These are phyloP conservation scores for Vaccinium myrtillus DNA, from an alignment of 148 eudicot genomes.

Conservation along the genomic window DNA sequence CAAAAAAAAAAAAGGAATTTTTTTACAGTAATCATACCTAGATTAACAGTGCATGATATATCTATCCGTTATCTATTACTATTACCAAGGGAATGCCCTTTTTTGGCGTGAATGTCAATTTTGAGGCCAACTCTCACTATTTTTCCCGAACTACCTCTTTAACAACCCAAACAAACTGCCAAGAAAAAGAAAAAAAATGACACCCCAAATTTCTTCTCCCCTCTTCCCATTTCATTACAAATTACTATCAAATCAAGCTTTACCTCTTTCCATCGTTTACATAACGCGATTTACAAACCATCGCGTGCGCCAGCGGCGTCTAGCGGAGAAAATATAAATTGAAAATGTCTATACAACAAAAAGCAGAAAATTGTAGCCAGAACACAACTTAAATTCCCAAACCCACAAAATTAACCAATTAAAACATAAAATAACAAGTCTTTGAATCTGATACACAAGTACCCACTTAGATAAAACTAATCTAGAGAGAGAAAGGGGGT, in stretches of 20 bases:
- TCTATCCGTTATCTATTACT: background rate
- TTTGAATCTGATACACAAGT: background rate
- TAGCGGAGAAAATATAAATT: background rate
- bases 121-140: background rate
- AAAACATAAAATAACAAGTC: background rate
- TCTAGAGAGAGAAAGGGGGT: background rate
- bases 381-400: constrained; percentile 4
- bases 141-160: background rate
- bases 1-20: background rate
- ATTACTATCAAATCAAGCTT: background rate
- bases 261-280: background rate
- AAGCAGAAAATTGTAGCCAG: background rate
- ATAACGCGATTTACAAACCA: background rate
- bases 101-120: background rate
- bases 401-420: background rate
- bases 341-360: background rate
- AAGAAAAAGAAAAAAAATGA: no score
- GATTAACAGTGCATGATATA: background rate
- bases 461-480: background rate
- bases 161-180: background rate
- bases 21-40: background rate
- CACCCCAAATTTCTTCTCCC: background rate
- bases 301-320: background rate
- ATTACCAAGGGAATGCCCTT: background rate
- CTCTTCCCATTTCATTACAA: background rate